Percentiles rank a stretch among this genome's conserved stretches.
Conservation (phyloP, 2,329 filamentous ascomycete species). For the Ustilaginoidea virens region DNA sequence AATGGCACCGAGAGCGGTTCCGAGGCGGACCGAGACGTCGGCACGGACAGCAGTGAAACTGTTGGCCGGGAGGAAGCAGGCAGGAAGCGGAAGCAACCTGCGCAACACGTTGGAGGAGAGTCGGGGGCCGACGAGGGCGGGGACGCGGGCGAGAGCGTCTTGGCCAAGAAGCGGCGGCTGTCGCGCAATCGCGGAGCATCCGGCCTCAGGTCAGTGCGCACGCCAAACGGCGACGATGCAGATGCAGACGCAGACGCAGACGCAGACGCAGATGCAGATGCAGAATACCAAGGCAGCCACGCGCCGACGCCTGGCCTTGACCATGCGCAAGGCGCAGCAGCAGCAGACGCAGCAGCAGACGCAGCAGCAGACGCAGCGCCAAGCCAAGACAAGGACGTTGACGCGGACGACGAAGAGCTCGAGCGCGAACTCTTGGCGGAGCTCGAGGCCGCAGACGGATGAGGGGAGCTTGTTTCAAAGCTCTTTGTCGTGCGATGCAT, state of each 20-base stretch:
- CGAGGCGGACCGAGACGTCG: slow-evolving; percentile 15
- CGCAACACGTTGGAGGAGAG: slow-evolving; percentile 16
- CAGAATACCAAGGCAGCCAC: slow-evolving; percentile 18
- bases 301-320: slow-evolving; percentile 25
- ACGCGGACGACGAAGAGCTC: slow-evolving; percentile 38
- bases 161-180: slow-evolving; percentile 36
- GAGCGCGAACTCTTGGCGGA: slow-evolving; percentile 49
- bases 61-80: slow-evolving; percentile 13
- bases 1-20: slow-evolving; percentile 7
- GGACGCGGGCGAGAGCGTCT: slow-evolving; percentile 20
- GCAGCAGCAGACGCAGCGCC: slow-evolving; percentile 5
- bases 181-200: slow-evolving; percentile 29
- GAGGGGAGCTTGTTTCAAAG: neutral
- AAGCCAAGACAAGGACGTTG: slow-evolving; percentile 18
- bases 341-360: slow-evolving; percentile 10
- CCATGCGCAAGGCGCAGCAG: slow-evolving; percentile 17
- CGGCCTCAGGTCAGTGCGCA: slow-evolving; percentile 28
- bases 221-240: slow-evolving; percentile 18
- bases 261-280: slow-evolving; percentile 7
- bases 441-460: slow-evolving; percentile 27
- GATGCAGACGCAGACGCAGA: neutral
- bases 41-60: slow-evolving; percentile 14
- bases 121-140: slow-evolving; percentile 17
- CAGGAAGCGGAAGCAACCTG: slow-evolving; percentile 17
- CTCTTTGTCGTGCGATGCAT: no score